These are phyloP conservation scores for Podaxis sp. DNA, from an alignment of 768 basidiomycete genomes.

Conservation along the genomic window DNA sequence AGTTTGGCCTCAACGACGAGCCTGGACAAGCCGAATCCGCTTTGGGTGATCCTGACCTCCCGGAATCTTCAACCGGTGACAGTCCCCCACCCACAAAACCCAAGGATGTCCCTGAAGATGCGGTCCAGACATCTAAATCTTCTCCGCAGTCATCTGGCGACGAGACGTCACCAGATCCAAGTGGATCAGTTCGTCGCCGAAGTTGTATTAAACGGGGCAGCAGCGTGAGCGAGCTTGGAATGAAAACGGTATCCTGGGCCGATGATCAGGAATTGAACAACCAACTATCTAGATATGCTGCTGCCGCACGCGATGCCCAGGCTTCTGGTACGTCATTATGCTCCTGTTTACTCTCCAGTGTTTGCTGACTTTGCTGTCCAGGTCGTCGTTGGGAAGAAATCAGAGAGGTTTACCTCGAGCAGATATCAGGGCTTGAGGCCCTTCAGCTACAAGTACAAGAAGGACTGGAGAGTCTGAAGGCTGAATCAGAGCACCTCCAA, in stretches of 20 bases:
- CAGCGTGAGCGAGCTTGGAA: constrained; percentile 48
- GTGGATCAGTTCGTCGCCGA: constrained; percentile 38
- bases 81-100: constrained; percentile 4
- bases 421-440: constrained; percentile 57
- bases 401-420: constrained; percentile 56
- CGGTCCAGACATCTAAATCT: neutral
- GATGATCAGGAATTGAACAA: constrained; percentile 62
- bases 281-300: constrained; percentile 50
- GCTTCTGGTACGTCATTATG: constrained; percentile 30
- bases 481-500: constrained; percentile 44
- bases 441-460: constrained; percentile 56
- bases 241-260: constrained; percentile 76
- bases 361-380: constrained; percentile 24
- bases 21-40: constrained; percentile 12
- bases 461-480: constrained; percentile 40
- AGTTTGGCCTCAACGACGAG: constrained; percentile 26
- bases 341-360: neutral
- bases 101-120: neutral
- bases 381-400: constrained; percentile 59
- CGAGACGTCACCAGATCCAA: constrained; percentile 6
- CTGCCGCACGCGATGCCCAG: constrained; percentile 38
- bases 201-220: constrained; percentile 62
- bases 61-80: constrained; percentile 7
- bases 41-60: constrained; percentile 10
- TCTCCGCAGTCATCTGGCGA: constrained; percentile 12